phyloP scores from a whole-genome alignment of 108 stramenopile genomes.

The Nitzschia palea region DNA sequence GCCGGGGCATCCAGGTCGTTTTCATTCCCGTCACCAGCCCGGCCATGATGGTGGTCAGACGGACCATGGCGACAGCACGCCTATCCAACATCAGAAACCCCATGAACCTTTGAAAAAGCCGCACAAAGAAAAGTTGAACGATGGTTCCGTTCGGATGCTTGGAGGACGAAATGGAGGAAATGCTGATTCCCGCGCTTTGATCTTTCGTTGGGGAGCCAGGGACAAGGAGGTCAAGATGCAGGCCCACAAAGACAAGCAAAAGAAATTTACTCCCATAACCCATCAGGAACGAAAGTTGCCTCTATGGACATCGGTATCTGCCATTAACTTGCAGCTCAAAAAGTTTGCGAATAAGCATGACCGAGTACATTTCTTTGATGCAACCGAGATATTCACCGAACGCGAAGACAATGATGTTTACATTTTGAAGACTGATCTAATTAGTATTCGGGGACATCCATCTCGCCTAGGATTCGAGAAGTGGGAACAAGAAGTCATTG shows the following conservation, averaged over 20 bases:
- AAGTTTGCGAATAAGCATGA: conserved; percentile 57
- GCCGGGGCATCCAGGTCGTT: not conserved
- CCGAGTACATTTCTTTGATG: conserved; percentile 76
- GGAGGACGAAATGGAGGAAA: not conserved
- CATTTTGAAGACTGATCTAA: conserved; percentile 51
- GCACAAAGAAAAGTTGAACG: not conserved
- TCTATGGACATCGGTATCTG: conserved; percentile 72
- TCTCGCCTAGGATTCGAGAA: conserved; percentile 53
- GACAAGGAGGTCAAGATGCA: conserved; percentile 8
- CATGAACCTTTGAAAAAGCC: not conserved
- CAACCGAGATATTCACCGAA: conserved; percentile 63
- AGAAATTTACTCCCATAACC: conserved; percentile 27
- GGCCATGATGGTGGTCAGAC: not conserved
- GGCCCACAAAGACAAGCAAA: conserved; percentile 17
- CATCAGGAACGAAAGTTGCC: conserved; percentile 43
- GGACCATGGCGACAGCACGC: not conserved
- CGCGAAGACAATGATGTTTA: conserved; percentile 34
- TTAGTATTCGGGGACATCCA: conserved; percentile 70
- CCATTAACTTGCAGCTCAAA: conserved; percentile 65
- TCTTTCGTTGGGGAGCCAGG: conserved; percentile 1
- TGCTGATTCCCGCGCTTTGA: not conserved
- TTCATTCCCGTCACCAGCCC: not conserved
- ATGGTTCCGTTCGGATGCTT: too few relatives aligned
- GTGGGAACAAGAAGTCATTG: conserved; percentile 58
- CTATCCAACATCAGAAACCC: not conserved